These are phyloP conservation scores for Coemansia sp. DNA, from an alignment of 192 early-diverging fungal species.

Conservation along the genomic window DNA sequence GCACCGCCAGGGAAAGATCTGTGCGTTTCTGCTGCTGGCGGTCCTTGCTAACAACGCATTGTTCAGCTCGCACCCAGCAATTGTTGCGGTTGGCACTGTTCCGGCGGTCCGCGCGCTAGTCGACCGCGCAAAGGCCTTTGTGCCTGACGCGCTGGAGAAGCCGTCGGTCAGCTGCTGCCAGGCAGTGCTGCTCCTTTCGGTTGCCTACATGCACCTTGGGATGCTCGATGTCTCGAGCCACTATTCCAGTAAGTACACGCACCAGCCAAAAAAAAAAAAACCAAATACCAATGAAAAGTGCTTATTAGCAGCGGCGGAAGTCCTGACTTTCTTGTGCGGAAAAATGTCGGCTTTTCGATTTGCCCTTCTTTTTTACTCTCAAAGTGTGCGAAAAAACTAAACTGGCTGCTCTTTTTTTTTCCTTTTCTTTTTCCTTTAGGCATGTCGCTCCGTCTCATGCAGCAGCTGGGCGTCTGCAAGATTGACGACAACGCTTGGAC, in stretches of 20 bases:
- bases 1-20: conserved; percentile 11
- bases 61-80: conserved; percentile 39
- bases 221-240: conserved; percentile 38
- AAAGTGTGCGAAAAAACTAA: not conserved
- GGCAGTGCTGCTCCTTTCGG: conserved; percentile 29
- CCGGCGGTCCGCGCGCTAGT: conserved; percentile 23
- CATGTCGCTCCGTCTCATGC: conserved; percentile 33
- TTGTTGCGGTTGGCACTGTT: conserved; percentile 11
- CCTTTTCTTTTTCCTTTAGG: conserved; percentile 12
- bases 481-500: conserved; percentile 41
- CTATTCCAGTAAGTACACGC: conserved; percentile 41
- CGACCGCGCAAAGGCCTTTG: conserved; percentile 34
- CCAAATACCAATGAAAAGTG: too few species aligned
- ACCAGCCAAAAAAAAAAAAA: too few species aligned
- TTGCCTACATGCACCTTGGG: conserved; percentile 42
- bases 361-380: not conserved
- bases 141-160: conserved; percentile 32
- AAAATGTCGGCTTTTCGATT: conserved; percentile 1
- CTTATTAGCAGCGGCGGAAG: not conserved
- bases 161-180: conserved; percentile 29
- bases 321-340: not conserved
- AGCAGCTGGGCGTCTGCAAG: conserved; percentile 47
- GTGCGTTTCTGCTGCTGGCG: conserved; percentile 31
- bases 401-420: not conserved
- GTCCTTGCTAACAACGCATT: conserved; percentile 45